phyloP scores from a whole-genome alignment of 2,329 filamentous ascomycete species.

The Lachnellula hyalina region DNA sequence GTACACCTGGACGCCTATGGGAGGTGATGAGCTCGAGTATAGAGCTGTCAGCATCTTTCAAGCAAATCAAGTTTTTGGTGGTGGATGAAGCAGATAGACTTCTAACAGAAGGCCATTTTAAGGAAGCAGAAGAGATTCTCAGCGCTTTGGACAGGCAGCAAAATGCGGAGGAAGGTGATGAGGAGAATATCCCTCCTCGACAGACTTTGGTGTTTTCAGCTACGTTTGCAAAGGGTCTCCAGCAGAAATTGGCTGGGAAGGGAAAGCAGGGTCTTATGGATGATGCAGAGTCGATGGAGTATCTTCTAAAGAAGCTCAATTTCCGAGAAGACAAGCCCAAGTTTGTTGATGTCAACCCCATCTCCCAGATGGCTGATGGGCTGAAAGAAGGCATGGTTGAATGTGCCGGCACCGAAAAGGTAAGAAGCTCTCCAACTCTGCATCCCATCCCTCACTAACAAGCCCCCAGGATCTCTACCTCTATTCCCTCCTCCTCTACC shows the following conservation, averaged over 20 bases:
- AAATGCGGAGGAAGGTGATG: conserved; percentile 43
- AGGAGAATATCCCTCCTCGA: conserved; percentile 44
- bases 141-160: conserved; percentile 67
- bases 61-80: conserved; percentile 73
- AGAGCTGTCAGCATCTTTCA: conserved; percentile 64
- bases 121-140: conserved; percentile 86
- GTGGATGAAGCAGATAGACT: conserved; percentile 92
- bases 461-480: conserved; percentile 72
- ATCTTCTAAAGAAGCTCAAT: conserved; percentile 82
- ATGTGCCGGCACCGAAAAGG: conserved; percentile 90
- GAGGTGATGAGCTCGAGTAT: conserved; percentile 78
- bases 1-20: conserved; percentile 89
- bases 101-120: conserved; percentile 88
- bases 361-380: conserved; percentile 79
- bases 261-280: conserved; percentile 54
- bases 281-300: conserved; percentile 82
- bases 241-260: conserved; percentile 85
- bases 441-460: conserved; percentile 17
- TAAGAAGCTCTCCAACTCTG: conserved; percentile 32
- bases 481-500: conserved; percentile 79
- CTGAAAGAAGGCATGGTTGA: conserved; percentile 88
- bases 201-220: conserved; percentile 97
- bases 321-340: conserved; percentile 81
- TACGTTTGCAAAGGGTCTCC: conserved; percentile 86
- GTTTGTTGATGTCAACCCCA: conserved; percentile 87